Percentiles rank a stretch among this genome's conserved stretches.
Conservation (phyloP, 2,329 filamentous ascomycete genomes). For the Aspergillus sojae region DNA sequence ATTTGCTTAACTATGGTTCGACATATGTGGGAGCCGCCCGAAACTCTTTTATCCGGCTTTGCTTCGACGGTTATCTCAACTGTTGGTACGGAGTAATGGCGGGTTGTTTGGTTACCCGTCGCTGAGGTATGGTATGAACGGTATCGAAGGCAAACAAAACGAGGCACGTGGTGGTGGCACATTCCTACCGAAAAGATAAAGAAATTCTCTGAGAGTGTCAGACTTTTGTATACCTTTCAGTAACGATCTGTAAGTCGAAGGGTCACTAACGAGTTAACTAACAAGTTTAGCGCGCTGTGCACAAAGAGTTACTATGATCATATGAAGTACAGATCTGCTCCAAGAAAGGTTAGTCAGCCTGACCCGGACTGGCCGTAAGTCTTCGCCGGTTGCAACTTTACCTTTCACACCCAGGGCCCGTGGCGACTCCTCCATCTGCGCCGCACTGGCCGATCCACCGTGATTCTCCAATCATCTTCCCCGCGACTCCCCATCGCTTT, state of each 20-base stretch:
- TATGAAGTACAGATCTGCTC: neutral
- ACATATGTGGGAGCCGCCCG: neutral
- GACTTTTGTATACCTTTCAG: neutral
- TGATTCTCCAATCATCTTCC: neutral
- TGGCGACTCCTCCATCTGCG: neutral
- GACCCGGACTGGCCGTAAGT: neutral
- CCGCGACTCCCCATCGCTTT: neutral
- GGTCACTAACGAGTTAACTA: neutral
- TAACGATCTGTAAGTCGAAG: neutral
- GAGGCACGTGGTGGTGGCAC: neutral
- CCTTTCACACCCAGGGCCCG: neutral
- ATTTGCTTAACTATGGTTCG: neutral
- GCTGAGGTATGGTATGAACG: neutral
- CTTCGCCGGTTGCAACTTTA: neutral
- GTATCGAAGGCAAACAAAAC: neutral
- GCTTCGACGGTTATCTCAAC: neutral
- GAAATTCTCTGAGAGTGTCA: neutral
- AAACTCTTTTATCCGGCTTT: slow-evolving; percentile 2
- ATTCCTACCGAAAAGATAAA: neutral
- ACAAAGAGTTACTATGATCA: neutral
- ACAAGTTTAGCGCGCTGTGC: neutral
- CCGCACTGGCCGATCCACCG: neutral
- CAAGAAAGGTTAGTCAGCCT: neutral
- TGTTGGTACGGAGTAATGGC: neutral
- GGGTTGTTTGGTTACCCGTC: neutral